Evolutionary conservation across 768 basidiomycete species (phyloP).

Genomic region (Coprinopsis cinerea): DNA sequence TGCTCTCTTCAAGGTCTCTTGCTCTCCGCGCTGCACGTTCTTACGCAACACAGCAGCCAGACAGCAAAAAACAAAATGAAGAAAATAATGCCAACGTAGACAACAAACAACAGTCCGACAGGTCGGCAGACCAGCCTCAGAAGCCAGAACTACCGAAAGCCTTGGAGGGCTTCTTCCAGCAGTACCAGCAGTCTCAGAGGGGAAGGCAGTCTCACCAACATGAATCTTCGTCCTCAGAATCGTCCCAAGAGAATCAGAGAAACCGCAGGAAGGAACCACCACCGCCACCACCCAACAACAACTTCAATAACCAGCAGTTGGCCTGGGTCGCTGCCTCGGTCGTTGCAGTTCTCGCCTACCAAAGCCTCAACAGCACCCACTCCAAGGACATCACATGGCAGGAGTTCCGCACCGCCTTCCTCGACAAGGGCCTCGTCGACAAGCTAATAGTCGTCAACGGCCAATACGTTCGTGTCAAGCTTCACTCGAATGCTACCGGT

Average conservation of each 20-base stretch:
- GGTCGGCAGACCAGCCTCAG: slow-evolving; percentile 13
- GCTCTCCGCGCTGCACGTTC: slow-evolving; percentile 32
- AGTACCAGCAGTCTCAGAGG: slow-evolving; percentile 44
- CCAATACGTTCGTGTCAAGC: slow-evolving; percentile 82
- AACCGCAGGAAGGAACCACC: slow-evolving; percentile 39
- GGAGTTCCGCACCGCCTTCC: slow-evolving; percentile 95
- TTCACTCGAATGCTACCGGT: slow-evolving; percentile 85
- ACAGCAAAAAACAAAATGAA: slow-evolving; percentile 19
- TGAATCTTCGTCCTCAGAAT: slow-evolving; percentile 24
- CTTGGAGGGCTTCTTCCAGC: slow-evolving; percentile 76
- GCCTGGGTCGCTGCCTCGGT: slow-evolving; percentile 47
- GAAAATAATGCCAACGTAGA: slow-evolving; percentile 10
- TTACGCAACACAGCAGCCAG: slow-evolving; percentile 44
- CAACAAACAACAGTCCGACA: slow-evolving; percentile 15
- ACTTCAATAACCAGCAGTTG: slow-evolving; percentile 54
- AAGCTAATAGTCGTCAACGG: slow-evolving; percentile 90
- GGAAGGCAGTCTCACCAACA: slow-evolving; percentile 32
- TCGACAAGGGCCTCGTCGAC: slow-evolving; percentile 94
- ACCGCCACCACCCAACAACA: slow-evolving; percentile 30
- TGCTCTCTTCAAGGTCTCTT: slow-evolving; percentile 33
- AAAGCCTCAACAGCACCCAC: slow-evolving; percentile 43
- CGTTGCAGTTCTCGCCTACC: slow-evolving; percentile 61
- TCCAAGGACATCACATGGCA: slow-evolving; percentile 98
- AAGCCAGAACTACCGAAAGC: slow-evolving; percentile 54
- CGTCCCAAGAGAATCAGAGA: slow-evolving; percentile 28